These are phyloP conservation scores for Tillandsia fasciculata DNA, from an alignment of 176 grass and related monocot genomes.

Conservation along the genomic window DNA sequence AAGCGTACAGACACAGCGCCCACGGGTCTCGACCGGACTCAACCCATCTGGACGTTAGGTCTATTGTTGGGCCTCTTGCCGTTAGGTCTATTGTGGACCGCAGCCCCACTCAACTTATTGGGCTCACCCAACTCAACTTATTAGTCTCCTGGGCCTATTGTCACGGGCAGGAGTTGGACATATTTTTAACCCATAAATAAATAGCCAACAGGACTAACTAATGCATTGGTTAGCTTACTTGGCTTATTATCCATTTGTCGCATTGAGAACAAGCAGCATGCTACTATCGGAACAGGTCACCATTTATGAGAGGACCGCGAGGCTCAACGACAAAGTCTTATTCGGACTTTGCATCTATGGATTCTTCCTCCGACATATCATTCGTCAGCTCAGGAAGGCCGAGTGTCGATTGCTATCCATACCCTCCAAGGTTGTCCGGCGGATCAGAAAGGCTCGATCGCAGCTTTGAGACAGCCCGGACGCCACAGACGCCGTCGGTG, in stretches of 20 bases:
- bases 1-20: too few species aligned
- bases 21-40: too few species aligned
- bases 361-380: constrained; percentile 62
- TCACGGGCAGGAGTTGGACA: too few species aligned
- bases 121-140: too few species aligned
- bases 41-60: too few species aligned
- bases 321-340: constrained; percentile 32
- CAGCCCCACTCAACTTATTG: too few species aligned
- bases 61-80: too few species aligned
- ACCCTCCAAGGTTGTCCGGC: constrained; percentile 40
- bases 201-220: too few species aligned
- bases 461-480: constrained; percentile 59
- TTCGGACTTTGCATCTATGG: constrained; percentile 33
- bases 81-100: too few species aligned
- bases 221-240: too few species aligned
- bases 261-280: neutral
- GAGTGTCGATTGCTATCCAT: constrained; percentile 43
- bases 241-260: neutral
- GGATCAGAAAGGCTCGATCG: constrained; percentile 50
- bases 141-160: too few species aligned
- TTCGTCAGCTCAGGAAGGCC: constrained; percentile 47
- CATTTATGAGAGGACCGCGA: constrained; percentile 32
- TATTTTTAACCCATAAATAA: too few species aligned
- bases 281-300: constrained; percentile 43
- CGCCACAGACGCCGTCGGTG: constrained; percentile 26